Evolutionary conservation across 2,329 filamentous ascomycete species (phyloP), one percentile per base, ranked within the genome.

Genomic region (Talaromyces sp.): DNA sequence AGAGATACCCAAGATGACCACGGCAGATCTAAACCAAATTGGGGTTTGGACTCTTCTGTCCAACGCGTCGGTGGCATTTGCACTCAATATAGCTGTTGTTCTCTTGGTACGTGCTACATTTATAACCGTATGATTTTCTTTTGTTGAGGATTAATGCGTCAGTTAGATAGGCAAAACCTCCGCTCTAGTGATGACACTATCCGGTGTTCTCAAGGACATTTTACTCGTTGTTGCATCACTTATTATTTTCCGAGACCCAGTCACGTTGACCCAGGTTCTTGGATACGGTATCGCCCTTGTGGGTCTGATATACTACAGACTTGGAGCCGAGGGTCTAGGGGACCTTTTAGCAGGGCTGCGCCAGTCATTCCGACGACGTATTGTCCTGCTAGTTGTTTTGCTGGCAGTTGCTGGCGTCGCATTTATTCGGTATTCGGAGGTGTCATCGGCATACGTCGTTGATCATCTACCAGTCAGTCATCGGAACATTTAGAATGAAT

Each of bases 181-280:
- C 2, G 89, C 89, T 61, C 85, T 96, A 55, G 89, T 93, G 67
- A 88, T 95, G 77, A 92, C 90, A 32, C 85, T 96, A 21, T 91
- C 88, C 61, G 90, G 91, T 73, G 91, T 96, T 65, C 84, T 95
- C 70, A 96, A 96, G 78, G 90, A 92, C 74, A 93, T 95, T 63
- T 84, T 95, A 61, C 86, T 96, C 58, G 89, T 96, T 64, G 79
- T 84, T 63, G 82, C 86, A 61, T 91, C 89, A 57, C 89, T 93
- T 76, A 74, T 90, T 70, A 87, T 93, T 71, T 95, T 90, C 87
- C 80, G 83, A 65, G 91, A 89, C 60, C 82, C 85, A 32, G 88
- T 95, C 69, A 82, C 86, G 19, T 71, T 78, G 24, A 81, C 91
- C 58, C 91, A 96, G 77, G 84, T 86, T 68, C 80, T 93, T 71